Base-by-base conservation (phyloP, 805 yeast genomes). In the Candida boidinii region DNA sequence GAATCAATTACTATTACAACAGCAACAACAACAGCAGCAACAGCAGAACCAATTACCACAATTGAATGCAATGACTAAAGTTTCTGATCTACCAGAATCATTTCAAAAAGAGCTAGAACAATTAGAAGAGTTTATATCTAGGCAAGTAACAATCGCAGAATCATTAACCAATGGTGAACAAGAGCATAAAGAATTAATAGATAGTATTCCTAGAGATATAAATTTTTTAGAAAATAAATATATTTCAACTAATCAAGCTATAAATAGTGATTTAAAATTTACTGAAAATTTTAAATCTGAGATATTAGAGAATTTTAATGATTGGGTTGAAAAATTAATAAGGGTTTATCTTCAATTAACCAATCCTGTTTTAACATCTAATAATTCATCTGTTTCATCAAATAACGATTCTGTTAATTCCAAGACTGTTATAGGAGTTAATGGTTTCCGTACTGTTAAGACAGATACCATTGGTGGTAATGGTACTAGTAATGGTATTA, bases 171-270 rank as follows among this genome's bases (percentile, higher is more conserved):
- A 75, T 6, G 81, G 77, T 42, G 64, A 70, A 37, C 57, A 55
- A n/a, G 74, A 73, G 24, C 94, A 83, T 43, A 65, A 68, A 28
- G 76, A 70, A 38, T 61, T 82, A 28, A 72, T 83, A 28, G 72
- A 67, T 23, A 75, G 87, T 33, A 74, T 83, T 33, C 92, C 92
- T 5, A 68, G 79, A 43, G 94, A 83, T 50, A 71, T 79, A 25
- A 66, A 66, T 37, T 83, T 69, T 47, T 55, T 83, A 39, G 72
- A 70, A 34, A 73, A 75, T 42, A 73, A 73, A 39, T 70, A 76
- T 39, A 64, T 74, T 2, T 67, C 79, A 5, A 73, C 84, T 3
- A 77, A 73, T 42, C 86, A 77, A 53, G 82, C 86, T 3, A 48
- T 72, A 33, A 58, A 62, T 12, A 64, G 62, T 37, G 77, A 72